Base-by-base conservation (phyloP, 2,329 filamentous ascomycete species). In the Neofusicoccum cordaticola region DNA sequence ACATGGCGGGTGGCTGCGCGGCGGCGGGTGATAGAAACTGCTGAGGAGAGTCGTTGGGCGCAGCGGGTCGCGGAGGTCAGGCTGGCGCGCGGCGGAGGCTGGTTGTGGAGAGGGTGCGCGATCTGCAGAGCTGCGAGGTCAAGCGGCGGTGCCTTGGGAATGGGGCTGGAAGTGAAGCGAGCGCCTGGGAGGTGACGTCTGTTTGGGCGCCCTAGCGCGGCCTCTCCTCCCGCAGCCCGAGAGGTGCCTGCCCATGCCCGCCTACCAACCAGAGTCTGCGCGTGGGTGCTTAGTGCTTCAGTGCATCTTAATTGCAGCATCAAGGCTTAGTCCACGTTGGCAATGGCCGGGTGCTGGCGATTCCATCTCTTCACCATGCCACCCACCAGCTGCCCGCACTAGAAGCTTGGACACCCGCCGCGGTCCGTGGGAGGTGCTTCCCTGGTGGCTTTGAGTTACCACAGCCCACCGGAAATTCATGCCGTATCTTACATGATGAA, bases 1-100 rank as follows among this genome's bases (percentile, higher is more conserved):
- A 98, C 94, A 98, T 98, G 70, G 45, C 51, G 62, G 51, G 58
- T 39, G 27, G 42, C 13, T 34, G 51, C 58, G 58, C 34, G 44
- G 34, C 34, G 22, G 9, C 31, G 42, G 42, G 42, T 52, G 44
- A 15, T 17, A 41, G 51, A 15, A 34, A 57, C 12, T 11, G 48
- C 22, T 47, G 41, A 31, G n/a, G 31, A 52, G 61, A 37, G 34
- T 22, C 6, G 13, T 45, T 39, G 17, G 39, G 51, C 39, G 61
- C 56, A 44, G 15, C 7, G 17, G 42, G 35, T 50, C 17, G 58
- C 34, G 45, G 34, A n/a, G 58, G 4, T 41, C 57, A 9, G 34
- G 34, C 19, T 15, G 62, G 31, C 48, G 61, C 61, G 61, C 45
- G 53, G 39, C 17, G 44, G 44, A 57, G 45, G 51, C 51, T 48